phyloP scores from a whole-genome alignment of 164 flowering plant species.

The Vitis amurensis region DNA sequence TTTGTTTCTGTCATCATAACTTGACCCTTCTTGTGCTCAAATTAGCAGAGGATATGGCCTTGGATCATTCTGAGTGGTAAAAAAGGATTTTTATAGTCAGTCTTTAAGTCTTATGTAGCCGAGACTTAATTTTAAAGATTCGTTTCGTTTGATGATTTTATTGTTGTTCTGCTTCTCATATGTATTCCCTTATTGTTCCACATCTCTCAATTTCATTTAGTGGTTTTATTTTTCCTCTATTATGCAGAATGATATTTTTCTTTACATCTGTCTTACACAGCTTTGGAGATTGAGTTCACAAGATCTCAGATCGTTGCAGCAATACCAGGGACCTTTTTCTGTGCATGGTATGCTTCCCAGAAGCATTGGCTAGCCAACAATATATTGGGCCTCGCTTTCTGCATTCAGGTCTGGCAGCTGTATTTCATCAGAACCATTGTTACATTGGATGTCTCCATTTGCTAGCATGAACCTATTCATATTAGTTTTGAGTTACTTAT shows the following conservation, averaged over 20 bases:
- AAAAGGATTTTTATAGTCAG: too few relatives aligned
- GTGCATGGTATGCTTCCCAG: conserved; percentile 91
- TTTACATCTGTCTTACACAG: conserved; percentile 56
- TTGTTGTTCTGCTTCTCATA: not conserved
- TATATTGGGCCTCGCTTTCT: conserved; percentile 87
- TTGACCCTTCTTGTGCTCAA: too few relatives aligned
- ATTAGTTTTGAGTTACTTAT: too few relatives aligned
- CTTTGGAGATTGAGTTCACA: conserved; percentile 89
- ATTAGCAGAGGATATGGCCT: too few relatives aligned
- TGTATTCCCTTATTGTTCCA: too few relatives aligned
- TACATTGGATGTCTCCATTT: too few relatives aligned
- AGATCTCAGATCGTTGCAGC: conserved; percentile 89
- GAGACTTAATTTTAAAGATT: not conserved
- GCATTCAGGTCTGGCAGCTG: conserved; percentile 73
- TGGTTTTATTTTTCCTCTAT: conserved; percentile 25
- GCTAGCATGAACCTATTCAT: too few relatives aligned
- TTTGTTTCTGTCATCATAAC: too few relatives aligned
- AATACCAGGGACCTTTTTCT: conserved; percentile 94
- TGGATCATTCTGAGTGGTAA: too few relatives aligned
- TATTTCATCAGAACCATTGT: not conserved
- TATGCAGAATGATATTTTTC: conserved; percentile 41
- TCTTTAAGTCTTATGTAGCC: too few relatives aligned
- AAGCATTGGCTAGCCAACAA: conserved; percentile 99
- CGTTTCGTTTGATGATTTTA: not conserved
- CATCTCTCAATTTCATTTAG: conserved; percentile 6